Conservation (phyloP, 1,284 basidiomycete genomes). For the Amylostereum areolatum region DNA sequence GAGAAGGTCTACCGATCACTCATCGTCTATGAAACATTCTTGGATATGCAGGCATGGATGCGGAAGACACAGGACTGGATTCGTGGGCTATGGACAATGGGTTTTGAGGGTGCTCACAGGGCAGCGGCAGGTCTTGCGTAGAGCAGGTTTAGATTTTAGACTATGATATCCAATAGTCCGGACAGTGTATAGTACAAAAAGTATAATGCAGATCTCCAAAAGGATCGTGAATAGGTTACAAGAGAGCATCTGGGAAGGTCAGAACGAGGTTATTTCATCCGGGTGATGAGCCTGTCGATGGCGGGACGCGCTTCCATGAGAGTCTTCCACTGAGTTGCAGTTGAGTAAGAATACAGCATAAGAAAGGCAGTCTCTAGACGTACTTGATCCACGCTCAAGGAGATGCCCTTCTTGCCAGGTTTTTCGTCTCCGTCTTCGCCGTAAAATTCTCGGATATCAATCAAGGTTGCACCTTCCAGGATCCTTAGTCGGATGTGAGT, state of each 20-base stretch:
- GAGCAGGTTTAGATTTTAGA: constrained; percentile 1
- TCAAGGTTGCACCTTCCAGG: constrained; percentile 36
- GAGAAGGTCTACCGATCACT: constrained; percentile 47
- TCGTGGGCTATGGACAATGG: constrained; percentile 47
- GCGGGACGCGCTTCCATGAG: constrained; percentile 38
- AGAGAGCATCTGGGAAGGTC: not conserved
- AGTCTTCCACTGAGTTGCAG: constrained; percentile 46
- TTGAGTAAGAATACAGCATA: not conserved
- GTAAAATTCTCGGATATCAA: constrained; percentile 82
- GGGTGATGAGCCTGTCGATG: constrained; percentile 49
- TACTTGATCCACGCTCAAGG: constrained; percentile 67
- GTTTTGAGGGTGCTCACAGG: constrained; percentile 57
- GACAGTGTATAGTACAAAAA: constrained; percentile 1
- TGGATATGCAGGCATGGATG: constrained; percentile 64
- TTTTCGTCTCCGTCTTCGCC: constrained; percentile 58
- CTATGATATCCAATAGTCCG: not conserved
- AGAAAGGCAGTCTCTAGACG: constrained; percentile 14
- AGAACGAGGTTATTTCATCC: constrained; percentile 26
- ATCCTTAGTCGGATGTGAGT: not conserved
- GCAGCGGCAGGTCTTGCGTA: constrained; percentile 63
- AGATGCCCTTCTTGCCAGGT: constrained; percentile 80
- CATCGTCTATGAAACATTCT: constrained; percentile 46
- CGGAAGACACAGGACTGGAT: constrained; percentile 66
- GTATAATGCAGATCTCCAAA: constrained; percentile 1
- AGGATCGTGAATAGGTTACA: constrained; percentile 1